phyloP scores from a whole-genome alignment of 306 rosid species.

The Prosopis cineraria region DNA sequence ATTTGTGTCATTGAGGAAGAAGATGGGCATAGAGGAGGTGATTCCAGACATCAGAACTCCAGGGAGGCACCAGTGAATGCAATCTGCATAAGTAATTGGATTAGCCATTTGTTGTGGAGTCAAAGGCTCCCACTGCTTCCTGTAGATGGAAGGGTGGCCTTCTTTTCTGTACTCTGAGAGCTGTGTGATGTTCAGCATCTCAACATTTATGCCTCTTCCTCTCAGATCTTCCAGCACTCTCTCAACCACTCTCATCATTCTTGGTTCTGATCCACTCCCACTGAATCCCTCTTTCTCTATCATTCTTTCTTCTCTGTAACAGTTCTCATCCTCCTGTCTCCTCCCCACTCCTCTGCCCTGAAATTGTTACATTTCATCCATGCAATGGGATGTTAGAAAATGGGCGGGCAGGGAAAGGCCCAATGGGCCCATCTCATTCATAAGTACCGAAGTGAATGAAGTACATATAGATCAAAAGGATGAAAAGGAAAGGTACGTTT shows the following conservation, averaged over 20 bases:
- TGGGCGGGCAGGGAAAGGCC: background rate
- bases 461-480: too few species aligned
- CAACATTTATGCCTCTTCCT: constrained; percentile 59
- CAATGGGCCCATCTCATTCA: background rate
- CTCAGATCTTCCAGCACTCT: constrained; percentile 51
- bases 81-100: constrained; percentile 79
- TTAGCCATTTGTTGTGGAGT: constrained; percentile 50
- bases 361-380: background rate
- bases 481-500: constrained; percentile 49
- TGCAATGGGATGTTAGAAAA: too few species aligned
- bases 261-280: constrained; percentile 65
- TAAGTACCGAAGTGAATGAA: background rate
- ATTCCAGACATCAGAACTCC: constrained; percentile 93
- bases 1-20: constrained; percentile 41
- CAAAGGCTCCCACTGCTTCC: constrained; percentile 86
- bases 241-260: constrained; percentile 71
- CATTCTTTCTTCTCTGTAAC: constrained; percentile 59
- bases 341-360: constrained; percentile 89
- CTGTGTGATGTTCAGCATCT: constrained; percentile 82
- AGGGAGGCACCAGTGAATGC: constrained; percentile 95
- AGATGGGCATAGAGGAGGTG: constrained; percentile 69
- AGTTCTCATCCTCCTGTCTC: constrained; percentile 49
- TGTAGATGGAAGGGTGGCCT: constrained; percentile 79
- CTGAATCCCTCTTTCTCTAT: constrained; percentile 54
- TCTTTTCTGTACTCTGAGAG: constrained; percentile 87